These are phyloP conservation scores for Scheffersomyces amazonensis DNA, from an alignment of 805 yeast species.

Conservation along the genomic window DNA sequence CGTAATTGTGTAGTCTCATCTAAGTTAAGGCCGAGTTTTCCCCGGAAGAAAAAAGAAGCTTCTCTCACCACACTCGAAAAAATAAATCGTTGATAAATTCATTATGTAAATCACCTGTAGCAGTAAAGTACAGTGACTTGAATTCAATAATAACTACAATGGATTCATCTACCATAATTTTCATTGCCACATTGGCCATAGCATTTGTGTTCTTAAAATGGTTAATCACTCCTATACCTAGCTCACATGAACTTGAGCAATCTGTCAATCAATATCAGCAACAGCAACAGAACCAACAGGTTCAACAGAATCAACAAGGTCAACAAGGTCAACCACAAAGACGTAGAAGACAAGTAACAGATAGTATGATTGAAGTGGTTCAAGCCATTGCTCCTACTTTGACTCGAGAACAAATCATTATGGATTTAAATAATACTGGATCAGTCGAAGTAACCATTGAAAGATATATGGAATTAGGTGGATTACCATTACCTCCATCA, in stretches of 20 bases:
- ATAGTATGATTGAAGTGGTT: slow-evolving; percentile 81
- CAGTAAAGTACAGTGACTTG: no score
- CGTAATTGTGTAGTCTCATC: no score
- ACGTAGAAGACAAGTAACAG: slow-evolving; percentile 49
- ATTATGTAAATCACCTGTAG: no score
- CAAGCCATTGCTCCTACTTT: slow-evolving; percentile 77
- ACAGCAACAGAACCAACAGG: no score
- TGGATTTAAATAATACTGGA: slow-evolving; percentile 73
- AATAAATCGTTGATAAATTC: no score
- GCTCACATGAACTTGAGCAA: slow-evolving; percentile 11
- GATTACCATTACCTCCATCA: slow-evolving; percentile 56
- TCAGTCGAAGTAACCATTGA: slow-evolving; percentile 81
- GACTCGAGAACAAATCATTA: slow-evolving; percentile 65
- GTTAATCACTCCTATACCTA: slow-evolving; percentile 61
- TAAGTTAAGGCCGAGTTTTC: no score
- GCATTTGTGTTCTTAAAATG: slow-evolving; percentile 64
- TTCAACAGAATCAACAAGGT: neutral
- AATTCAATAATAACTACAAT: no score
- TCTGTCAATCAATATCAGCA: slow-evolving; percentile 1
- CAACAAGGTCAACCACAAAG: slow-evolving; percentile 1
- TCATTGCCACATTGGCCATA: slow-evolving; percentile 45
- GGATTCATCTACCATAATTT: slow-evolving; percentile 55
- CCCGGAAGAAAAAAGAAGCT: no score
- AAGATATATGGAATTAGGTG: slow-evolving; percentile 58
- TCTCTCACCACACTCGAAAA: no score